These are phyloP conservation scores for Picea abies DNA, from an alignment of 83 land plant genomes.

Conservation along the genomic window DNA sequence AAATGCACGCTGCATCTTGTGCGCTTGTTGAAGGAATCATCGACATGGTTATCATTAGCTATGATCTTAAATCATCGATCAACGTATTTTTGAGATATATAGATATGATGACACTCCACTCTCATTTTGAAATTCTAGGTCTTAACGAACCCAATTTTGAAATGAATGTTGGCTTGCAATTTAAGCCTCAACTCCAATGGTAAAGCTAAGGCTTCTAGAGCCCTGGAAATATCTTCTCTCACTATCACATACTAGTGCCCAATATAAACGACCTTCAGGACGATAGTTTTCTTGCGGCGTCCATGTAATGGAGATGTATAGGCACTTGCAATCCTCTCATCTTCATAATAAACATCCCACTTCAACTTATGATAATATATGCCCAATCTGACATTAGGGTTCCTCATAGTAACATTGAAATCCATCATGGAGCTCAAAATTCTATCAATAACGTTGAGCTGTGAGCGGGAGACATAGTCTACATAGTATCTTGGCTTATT, in stretches of 20 bases:
- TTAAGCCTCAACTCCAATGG: too few species aligned
- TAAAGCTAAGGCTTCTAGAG: too few species aligned
- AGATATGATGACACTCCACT: neutral
- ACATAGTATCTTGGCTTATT: conserved; percentile 23
- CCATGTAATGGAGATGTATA: conserved; percentile 33
- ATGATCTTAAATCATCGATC: too few species aligned
- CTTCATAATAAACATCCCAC: conserved; percentile 21
- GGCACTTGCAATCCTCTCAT: conserved; percentile 17
- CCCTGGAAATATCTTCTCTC: too few species aligned
- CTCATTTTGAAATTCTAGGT: neutral
- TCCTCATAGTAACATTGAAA: conserved; percentile 30
- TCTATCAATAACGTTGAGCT: conserved; percentile 27
- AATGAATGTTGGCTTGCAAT: too few species aligned
- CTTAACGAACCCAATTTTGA: too few species aligned
- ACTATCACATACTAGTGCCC: neutral
- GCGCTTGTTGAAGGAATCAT: too few species aligned
- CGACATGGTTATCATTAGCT: too few species aligned
- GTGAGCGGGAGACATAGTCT: conserved; percentile 29
- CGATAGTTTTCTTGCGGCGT: conserved; percentile 36
- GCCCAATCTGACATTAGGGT: conserved; percentile 46
- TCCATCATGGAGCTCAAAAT: conserved; percentile 31
- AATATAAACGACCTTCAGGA: neutral
- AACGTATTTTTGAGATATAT: too few species aligned
- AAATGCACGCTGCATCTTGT: too few species aligned
- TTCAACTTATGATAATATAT: conserved; percentile 40